Evolutionary conservation across 148 eudicot species (phyloP).

Genomic region (Silene latifolia): DNA sequence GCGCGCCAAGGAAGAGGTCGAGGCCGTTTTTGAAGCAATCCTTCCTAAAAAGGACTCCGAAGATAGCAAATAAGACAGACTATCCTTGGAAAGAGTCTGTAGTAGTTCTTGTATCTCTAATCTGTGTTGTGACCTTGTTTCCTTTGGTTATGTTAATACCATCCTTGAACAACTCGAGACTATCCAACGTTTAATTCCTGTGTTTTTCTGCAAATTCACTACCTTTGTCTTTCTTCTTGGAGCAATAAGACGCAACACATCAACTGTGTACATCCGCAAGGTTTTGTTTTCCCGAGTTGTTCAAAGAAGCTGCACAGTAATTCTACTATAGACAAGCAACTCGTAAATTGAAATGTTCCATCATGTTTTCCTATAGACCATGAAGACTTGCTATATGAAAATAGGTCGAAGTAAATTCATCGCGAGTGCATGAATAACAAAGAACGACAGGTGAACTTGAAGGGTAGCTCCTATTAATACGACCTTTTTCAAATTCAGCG

Average conservation of each 20-base stretch:
- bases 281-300: too few relatives aligned
- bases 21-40: slow-evolving; percentile 41
- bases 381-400: not conserved
- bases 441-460: not conserved
- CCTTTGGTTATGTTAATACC: too few relatives aligned
- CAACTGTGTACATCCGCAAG: too few relatives aligned
- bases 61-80: slow-evolving; percentile 17
- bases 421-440: not conserved
- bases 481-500: not conserved
- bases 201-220: too few relatives aligned
- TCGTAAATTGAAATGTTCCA: not conserved
- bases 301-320: too few relatives aligned
- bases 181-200: too few relatives aligned
- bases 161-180: too few relatives aligned
- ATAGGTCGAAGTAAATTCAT: not conserved
- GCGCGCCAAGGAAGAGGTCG: slow-evolving; percentile 83
- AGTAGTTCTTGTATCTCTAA: too few relatives aligned
- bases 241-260: too few relatives aligned
- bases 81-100: too few relatives aligned
- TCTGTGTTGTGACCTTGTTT: too few relatives aligned
- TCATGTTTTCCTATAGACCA: not conserved
- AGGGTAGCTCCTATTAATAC: not conserved
- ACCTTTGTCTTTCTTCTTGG: too few relatives aligned
- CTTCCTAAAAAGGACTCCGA: slow-evolving; percentile 52
- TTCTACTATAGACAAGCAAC: not conserved